phyloP scores from a whole-genome alignment of 2,329 filamentous ascomycete genomes.

The Cercospora beticola region DNA sequence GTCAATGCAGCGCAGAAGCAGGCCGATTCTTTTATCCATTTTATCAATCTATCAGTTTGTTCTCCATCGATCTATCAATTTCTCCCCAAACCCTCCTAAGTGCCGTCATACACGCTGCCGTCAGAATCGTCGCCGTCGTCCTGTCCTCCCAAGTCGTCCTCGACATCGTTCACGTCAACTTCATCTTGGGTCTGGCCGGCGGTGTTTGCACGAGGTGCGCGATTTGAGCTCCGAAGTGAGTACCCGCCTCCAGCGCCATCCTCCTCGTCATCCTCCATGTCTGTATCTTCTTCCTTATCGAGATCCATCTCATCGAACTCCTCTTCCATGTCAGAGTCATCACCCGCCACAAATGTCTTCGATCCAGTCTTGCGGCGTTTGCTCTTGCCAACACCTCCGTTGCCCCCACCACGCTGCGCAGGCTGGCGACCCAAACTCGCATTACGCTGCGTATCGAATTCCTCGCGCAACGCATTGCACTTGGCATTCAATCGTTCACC shows the following conservation, averaged over 20 bases:
- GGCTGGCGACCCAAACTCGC: background rate
- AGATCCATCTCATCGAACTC: background rate
- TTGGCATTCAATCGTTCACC: background rate
- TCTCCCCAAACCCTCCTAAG: background rate
- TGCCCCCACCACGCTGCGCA: background rate
- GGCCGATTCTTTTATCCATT: background rate
- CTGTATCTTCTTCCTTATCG: background rate
- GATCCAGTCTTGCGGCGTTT: background rate
- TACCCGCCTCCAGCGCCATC: background rate
- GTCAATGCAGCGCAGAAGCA: background rate
- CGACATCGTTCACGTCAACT: background rate
- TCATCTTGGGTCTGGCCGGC: background rate
- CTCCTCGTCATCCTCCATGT: background rate
- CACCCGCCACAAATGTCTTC: background rate
- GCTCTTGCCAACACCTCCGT: background rate
- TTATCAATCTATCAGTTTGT: background rate
- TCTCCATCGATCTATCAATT: background rate
- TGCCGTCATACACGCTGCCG: slow-evolving; percentile 1
- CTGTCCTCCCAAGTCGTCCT: background rate
- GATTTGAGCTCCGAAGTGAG: background rate
- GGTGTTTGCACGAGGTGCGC: background rate
- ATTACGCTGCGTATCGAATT: background rate
- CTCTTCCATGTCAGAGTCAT: background rate
- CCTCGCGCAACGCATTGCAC: background rate
- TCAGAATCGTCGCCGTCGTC: background rate